These are phyloP conservation scores for Auriscalpium orientale DNA, from an alignment of 768 basidiomycete species.

Conservation along the genomic window DNA sequence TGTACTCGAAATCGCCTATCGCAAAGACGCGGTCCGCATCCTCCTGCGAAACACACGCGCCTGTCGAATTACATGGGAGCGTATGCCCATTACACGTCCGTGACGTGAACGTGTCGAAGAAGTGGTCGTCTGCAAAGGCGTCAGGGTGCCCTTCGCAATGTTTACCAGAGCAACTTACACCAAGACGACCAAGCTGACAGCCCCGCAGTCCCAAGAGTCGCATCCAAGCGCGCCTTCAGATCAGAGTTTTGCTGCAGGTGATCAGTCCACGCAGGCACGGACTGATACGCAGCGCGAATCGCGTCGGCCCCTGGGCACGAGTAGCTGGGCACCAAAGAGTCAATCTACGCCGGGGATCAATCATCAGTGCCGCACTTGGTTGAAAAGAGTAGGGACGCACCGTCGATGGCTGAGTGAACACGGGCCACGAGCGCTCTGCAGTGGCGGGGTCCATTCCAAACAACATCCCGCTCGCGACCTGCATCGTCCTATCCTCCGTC, in stretches of 20 bases:
- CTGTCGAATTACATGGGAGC: conserved; percentile 36
- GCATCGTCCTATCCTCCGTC: conserved; percentile 39
- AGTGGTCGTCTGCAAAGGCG: conserved; percentile 34
- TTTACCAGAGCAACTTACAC: conserved; percentile 27
- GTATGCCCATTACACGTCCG: conserved; percentile 38
- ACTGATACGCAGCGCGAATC: conserved; percentile 34
- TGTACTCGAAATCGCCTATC: conserved; percentile 34
- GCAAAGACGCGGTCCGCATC: conserved; percentile 29
- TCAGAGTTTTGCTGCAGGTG: conserved; percentile 31
- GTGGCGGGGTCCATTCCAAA: conserved; percentile 36
- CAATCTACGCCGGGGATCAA: conserved; percentile 28
- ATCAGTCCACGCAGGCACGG: conserved; percentile 38
- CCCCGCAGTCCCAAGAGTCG: conserved; percentile 33
- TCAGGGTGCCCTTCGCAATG: background rate
- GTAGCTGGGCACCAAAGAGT: conserved; percentile 39
- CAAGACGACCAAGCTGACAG: conserved; percentile 37
- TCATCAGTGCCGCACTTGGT: background rate
- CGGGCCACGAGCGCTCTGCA: conserved; percentile 27
- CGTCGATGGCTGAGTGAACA: conserved; percentile 34
- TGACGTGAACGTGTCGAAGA: conserved; percentile 45
- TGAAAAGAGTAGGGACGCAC: conserved; percentile 20
- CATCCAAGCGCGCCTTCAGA: conserved; percentile 31
- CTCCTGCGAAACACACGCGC: conserved; percentile 32
- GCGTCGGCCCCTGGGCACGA: conserved; percentile 33
- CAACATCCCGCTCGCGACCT: conserved; percentile 38